These are phyloP conservation scores for Malassezia sp. DNA, from an alignment of 1,284 basidiomycete genomes.

Conservation along the genomic window DNA sequence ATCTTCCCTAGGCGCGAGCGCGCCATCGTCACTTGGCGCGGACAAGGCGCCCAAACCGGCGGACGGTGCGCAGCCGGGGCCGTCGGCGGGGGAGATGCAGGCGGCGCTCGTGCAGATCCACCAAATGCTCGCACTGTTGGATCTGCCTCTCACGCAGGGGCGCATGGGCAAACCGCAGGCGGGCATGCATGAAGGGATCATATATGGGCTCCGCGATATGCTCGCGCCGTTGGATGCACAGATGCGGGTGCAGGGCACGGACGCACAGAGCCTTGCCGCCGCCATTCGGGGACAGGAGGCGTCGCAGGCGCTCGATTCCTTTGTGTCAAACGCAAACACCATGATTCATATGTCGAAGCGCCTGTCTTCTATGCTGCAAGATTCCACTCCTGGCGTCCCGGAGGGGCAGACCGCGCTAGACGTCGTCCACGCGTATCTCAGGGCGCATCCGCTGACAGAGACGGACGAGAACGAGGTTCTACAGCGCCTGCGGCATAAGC, in stretches of 20 bases:
- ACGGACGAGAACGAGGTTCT: constrained; percentile 2
- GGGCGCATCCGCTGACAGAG: background rate
- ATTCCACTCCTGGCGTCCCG: background rate
- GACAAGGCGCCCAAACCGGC: too few species aligned
- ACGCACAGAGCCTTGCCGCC: constrained; percentile 3
- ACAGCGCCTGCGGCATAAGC: constrained; percentile 10
- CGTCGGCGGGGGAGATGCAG: background rate
- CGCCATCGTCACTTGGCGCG: too few species aligned
- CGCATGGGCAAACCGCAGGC: background rate
- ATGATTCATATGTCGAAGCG: constrained; percentile 1
- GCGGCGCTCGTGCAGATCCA: background rate
- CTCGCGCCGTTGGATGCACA: constrained; percentile 4
- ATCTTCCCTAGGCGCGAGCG: too few species aligned
- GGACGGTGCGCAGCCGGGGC: too few species aligned
- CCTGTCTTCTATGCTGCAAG: background rate
- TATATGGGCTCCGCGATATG: constrained; percentile 10
- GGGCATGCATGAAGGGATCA: constrained; percentile 6
- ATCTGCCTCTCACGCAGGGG: background rate
- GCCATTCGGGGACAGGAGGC: background rate
- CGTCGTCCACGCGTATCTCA: background rate
- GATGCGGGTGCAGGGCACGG: background rate
- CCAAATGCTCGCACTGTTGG: constrained; percentile 5
- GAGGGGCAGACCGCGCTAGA: background rate
- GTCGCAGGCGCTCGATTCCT: background rate
- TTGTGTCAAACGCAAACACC: constrained; percentile 1